These are phyloP conservation scores for Prunella vulgaris DNA, from an alignment of 257 asterid genomes.

Conservation along the genomic window DNA sequence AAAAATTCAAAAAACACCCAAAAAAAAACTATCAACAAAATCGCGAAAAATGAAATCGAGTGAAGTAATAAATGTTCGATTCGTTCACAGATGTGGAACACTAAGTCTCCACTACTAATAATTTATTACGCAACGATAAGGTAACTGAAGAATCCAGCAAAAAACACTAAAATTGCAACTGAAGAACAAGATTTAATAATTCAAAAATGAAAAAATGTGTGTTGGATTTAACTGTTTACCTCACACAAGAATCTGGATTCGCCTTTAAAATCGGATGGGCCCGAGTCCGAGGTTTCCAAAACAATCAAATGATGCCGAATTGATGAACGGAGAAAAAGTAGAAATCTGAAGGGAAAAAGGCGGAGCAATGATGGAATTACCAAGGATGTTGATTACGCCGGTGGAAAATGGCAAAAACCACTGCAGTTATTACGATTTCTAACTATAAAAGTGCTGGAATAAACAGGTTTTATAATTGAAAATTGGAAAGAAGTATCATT, in stretches of 20 bases:
- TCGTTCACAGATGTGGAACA: conserved; percentile 11
- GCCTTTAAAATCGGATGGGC: conserved; percentile 17
- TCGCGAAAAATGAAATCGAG: not conserved
- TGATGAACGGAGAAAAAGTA: not conserved
- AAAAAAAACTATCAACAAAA: too few relatives aligned
- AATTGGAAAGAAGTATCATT: not conserved
- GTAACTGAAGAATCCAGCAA: not conserved
- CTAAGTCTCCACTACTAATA: conserved; percentile 7
- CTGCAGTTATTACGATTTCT: conserved; percentile 21
- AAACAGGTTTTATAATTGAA: not conserved
- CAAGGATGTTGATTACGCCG: conserved; percentile 7
- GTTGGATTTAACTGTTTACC: conserved; percentile 14
- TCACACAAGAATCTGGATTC: conserved; percentile 22
- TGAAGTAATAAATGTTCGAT: not conserved
- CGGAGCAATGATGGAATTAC: not conserved
- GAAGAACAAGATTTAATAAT: not conserved
- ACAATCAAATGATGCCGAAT: conserved; percentile 14
- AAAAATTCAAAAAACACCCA: not conserved
- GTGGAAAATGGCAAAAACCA: conserved; percentile 22
- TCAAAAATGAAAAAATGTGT: not conserved
- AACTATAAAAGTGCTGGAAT: not conserved
- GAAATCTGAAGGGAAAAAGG: not conserved
- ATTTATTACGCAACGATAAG: not conserved
- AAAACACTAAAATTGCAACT: not conserved
- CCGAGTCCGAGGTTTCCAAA: conserved; percentile 18